These are phyloP conservation scores for Ceratobasidium sp. DNA, from an alignment of 1,284 basidiomycete species.

Conservation along the genomic window DNA sequence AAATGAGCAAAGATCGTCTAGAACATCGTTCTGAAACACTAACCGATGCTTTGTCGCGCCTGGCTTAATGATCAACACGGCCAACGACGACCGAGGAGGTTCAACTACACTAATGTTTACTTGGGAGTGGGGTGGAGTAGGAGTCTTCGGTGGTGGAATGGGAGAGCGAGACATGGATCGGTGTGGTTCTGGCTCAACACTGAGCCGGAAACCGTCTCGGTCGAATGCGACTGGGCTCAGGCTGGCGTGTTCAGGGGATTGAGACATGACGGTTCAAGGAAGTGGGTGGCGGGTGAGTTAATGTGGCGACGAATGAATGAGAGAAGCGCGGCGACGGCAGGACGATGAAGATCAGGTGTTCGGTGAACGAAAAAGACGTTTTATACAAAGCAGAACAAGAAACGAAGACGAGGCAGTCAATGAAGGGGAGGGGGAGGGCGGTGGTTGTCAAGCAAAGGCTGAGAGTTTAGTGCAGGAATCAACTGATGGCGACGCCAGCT, in stretches of 20 bases:
- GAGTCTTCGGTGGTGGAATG: constrained; percentile 1
- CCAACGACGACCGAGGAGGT: constrained; percentile 20
- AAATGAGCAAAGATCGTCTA: not conserved
- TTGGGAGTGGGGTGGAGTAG: constrained; percentile 1
- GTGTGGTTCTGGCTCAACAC: constrained; percentile 19
- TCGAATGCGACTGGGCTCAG: constrained; percentile 33
- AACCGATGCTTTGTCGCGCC: constrained; percentile 38
- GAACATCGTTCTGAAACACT: not conserved
- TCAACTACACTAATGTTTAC: not conserved
- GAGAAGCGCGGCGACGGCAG: constrained; percentile 18
- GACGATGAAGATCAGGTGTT: constrained; percentile 7
- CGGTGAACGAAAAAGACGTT: not conserved
- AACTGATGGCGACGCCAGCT: constrained; percentile 12
- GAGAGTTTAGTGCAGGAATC: constrained; percentile 2
- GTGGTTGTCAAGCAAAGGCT: constrained; percentile 35
- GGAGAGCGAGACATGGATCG: not conserved
- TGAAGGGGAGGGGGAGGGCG: not conserved
- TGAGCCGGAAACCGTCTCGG: constrained; percentile 23
- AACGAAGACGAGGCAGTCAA: constrained; percentile 1
- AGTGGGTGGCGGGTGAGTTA: not conserved
- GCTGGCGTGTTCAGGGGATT: constrained; percentile 10
- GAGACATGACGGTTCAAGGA: constrained; percentile 9
- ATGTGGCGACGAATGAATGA: constrained; percentile 18
- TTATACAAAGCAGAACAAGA: constrained; percentile 18
- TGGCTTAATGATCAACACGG: constrained; percentile 41